phyloP scores from a whole-genome alignment of 2,329 filamentous ascomycete genomes.

The Penicillium occitanis region DNA sequence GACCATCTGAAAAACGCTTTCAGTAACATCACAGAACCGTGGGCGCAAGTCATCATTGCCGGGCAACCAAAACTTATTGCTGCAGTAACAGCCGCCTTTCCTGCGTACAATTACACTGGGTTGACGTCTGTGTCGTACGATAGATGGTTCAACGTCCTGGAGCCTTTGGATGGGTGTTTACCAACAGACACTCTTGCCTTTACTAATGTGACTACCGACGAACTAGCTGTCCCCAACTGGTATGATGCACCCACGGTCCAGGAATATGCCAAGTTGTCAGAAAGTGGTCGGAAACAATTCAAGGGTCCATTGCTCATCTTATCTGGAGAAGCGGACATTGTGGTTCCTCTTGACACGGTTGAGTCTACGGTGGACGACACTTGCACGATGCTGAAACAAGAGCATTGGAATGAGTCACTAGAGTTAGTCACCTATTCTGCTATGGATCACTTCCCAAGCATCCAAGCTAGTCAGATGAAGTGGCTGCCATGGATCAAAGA shows the following conservation, averaged over 20 bases:
- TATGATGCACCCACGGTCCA: conserved; percentile 11
- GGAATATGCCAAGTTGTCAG: conserved; percentile 5
- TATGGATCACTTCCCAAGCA: conserved; percentile 17
- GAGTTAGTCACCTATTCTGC: conserved; percentile 16
- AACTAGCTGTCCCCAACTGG: conserved; percentile 13
- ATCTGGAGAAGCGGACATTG: conserved; percentile 15
- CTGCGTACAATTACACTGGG: conserved; percentile 9
- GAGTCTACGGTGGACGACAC: conserved; percentile 13
- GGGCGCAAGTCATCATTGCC: conserved; percentile 12
- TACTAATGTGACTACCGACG: conserved; percentile 1
- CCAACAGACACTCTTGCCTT: conserved; percentile 15
- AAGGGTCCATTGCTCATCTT: conserved; percentile 13
- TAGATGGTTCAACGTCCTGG: conserved; percentile 16
- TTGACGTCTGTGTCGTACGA: conserved; percentile 14
- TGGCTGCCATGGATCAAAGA: conserved; percentile 18
- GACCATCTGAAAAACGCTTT: conserved; percentile 16
- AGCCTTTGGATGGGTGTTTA: conserved; percentile 12
- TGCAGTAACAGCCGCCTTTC: conserved; percentile 2
- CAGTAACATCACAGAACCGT: conserved; percentile 4
- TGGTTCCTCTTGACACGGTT: conserved; percentile 11
- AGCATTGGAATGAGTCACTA: conserved; percentile 12
- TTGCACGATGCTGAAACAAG: conserved; percentile 14
- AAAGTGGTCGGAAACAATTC: conserved; percentile 18
- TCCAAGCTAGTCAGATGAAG: conserved; percentile 19
- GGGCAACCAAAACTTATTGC: conserved; percentile 9